Percentiles rank a stretch among this genome's conserved stretches.
Conservation (phyloP, 176 grass and related monocot species). For the Aegilops tauschii region DNA sequence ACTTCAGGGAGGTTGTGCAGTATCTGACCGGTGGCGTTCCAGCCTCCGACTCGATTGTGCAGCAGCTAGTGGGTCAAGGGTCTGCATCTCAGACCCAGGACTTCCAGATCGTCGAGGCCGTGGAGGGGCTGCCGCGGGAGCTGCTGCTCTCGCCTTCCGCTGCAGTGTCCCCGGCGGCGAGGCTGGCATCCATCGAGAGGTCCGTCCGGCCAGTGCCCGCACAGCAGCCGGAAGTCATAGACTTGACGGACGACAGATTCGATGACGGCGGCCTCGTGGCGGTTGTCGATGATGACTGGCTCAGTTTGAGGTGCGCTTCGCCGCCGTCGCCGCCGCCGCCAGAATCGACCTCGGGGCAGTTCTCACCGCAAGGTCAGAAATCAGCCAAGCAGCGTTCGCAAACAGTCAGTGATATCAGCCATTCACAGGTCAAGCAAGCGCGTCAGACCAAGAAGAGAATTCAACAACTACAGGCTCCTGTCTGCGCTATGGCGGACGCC, state of each 20-base stretch:
- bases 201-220: constrained; percentile 35
- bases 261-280: constrained; percentile 3
- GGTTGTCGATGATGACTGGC: too few relatives aligned
- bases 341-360: not conserved
- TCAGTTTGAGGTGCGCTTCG: too few relatives aligned
- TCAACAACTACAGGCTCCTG: too few relatives aligned
- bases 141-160: constrained; percentile 29
- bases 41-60: not conserved
- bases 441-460: too few relatives aligned
- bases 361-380: not conserved
- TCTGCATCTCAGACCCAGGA: not conserved
- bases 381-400: too few relatives aligned
- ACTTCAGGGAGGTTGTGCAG: constrained; percentile 94
- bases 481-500: not conserved
- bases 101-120: not conserved
- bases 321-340: not conserved
- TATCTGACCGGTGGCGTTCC: constrained; percentile 49
- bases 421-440: too few relatives aligned
- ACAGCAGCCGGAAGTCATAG: not conserved
- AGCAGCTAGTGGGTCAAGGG: too few relatives aligned
- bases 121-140: constrained; percentile 12
- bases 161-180: constrained; percentile 52
- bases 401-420: too few relatives aligned
- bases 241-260: not conserved
- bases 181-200: constrained; percentile 46